phyloP scores from a whole-genome alignment of 177 flowering plant genomes.

The Vitis hybrid region DNA sequence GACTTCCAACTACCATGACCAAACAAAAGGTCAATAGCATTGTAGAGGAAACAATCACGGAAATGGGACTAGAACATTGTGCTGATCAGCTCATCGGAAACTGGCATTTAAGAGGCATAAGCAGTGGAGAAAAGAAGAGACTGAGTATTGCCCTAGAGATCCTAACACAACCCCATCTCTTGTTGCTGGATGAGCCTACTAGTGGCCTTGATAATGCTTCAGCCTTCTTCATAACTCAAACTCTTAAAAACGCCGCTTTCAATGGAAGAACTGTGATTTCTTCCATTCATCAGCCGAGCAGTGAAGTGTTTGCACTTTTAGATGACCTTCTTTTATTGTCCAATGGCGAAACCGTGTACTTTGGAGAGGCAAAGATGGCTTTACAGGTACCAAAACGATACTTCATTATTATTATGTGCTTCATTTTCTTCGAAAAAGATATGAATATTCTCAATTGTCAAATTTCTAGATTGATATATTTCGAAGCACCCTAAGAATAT shows the following conservation, averaged over 20 bases:
- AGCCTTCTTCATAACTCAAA: slow-evolving; percentile 16
- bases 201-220: slow-evolving; percentile 28
- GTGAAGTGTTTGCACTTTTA: slow-evolving; percentile 24
- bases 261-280: slow-evolving; percentile 6
- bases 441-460: no score
- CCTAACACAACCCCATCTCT: slow-evolving; percentile 9
- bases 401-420: no score
- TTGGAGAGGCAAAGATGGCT: slow-evolving; percentile 10
- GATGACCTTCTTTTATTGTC: slow-evolving; percentile 19
- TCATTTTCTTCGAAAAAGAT: no score
- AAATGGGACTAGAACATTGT: slow-evolving; percentile 22
- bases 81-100: slow-evolving; percentile 14
- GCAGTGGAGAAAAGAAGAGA: slow-evolving; percentile 29
- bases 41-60: slow-evolving; percentile 16
- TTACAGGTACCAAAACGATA: slow-evolving; percentile 1
- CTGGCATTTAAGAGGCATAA: slow-evolving; percentile 21
- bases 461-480: no score
- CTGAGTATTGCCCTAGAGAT: slow-evolving; percentile 28
- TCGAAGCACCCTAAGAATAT: not conserved
- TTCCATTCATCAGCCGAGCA: not conserved
- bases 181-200: slow-evolving; percentile 27
- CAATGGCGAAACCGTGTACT: slow-evolving; percentile 17
- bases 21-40: slow-evolving; percentile 10
- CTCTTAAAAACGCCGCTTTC: slow-evolving; percentile 2
- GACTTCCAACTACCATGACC: slow-evolving; percentile 19